Percentiles rank a stretch among this genome's conserved stretches.
phyloP scores from a whole-genome alignment of 345 rosid species.

The Garcia nutans region DNA sequence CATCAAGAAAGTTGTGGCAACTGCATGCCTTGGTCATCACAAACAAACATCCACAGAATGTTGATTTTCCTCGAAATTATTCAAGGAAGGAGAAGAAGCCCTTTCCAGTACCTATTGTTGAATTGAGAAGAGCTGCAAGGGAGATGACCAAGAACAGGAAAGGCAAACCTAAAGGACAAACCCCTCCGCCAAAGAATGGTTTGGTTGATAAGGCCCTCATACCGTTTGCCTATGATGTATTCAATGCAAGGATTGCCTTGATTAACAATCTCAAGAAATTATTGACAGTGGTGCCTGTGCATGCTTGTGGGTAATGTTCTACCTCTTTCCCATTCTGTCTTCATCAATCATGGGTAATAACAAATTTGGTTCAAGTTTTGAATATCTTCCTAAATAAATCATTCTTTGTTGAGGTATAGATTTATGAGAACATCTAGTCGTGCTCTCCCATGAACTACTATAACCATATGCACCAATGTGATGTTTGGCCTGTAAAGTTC shows the following conservation, averaged over 20 bases:
- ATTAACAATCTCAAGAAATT: constrained; percentile 80
- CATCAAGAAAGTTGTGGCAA: constrained; percentile 35
- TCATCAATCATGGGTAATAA: background rate
- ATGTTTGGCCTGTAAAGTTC: background rate
- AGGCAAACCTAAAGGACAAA: constrained; percentile 58
- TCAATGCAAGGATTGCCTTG: constrained; percentile 63
- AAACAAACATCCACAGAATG: constrained; percentile 74
- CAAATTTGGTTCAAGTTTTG: background rate
- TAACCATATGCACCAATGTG: background rate
- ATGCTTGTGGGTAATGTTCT: constrained; percentile 77
- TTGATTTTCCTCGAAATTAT: constrained; percentile 69
- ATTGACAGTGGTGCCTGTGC: constrained; percentile 77
- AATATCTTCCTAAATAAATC: background rate
- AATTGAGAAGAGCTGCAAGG: constrained; percentile 89
- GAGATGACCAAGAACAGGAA: constrained; percentile 72
- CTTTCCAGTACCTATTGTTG: constrained; percentile 73
- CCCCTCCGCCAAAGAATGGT: constrained; percentile 75
- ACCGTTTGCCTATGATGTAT: constrained; percentile 69
- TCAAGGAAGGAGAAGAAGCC: constrained; percentile 87
- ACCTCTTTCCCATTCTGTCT: constrained; percentile 7
- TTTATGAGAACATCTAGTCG: background rate
- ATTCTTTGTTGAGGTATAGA: background rate
- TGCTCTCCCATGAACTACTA: background rate
- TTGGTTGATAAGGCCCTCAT: constrained; percentile 63
- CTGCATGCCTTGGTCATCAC: constrained; percentile 37